Evolutionary conservation across 179 eudicot genomes (phyloP).

Genomic region (Camellia oleifera): DNA sequence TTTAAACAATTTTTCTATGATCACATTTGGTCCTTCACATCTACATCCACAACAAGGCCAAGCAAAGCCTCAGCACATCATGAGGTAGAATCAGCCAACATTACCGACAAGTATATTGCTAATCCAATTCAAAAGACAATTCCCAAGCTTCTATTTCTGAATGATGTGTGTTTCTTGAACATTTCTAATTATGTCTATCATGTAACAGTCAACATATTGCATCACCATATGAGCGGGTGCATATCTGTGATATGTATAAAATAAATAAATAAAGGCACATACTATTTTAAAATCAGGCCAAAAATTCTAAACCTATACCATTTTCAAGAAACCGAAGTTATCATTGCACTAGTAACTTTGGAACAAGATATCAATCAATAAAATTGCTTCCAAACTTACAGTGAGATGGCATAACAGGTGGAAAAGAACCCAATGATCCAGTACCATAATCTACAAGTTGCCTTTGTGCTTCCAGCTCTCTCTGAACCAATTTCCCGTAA

Average conservation of each 20-base stretch:
- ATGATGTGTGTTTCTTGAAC: background rate
- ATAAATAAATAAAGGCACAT: too few relatives aligned
- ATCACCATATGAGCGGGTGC: background rate
- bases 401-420: constrained; percentile 56
- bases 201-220: background rate
- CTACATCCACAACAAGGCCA: background rate
- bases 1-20: background rate
- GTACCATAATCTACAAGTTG: constrained; percentile 90
- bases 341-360: background rate
- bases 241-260: background rate
- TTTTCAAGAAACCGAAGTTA: background rate
- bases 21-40: background rate
- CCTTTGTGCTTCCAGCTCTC: constrained; percentile 88
- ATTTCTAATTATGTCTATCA: background rate
- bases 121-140: background rate
- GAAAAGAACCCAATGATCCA: constrained; percentile 78
- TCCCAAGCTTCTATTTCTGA: background rate
- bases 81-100: background rate
- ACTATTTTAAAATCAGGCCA: background rate
- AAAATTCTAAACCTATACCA: background rate
- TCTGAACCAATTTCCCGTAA: constrained; percentile 95
- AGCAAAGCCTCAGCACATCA: background rate
- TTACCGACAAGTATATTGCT: background rate
- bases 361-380: background rate
- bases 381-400: constrained; percentile 46